These are phyloP conservation scores for Zygoascus biomembranicola DNA, from an alignment of 805 yeast genomes.

Conservation along the genomic window DNA sequence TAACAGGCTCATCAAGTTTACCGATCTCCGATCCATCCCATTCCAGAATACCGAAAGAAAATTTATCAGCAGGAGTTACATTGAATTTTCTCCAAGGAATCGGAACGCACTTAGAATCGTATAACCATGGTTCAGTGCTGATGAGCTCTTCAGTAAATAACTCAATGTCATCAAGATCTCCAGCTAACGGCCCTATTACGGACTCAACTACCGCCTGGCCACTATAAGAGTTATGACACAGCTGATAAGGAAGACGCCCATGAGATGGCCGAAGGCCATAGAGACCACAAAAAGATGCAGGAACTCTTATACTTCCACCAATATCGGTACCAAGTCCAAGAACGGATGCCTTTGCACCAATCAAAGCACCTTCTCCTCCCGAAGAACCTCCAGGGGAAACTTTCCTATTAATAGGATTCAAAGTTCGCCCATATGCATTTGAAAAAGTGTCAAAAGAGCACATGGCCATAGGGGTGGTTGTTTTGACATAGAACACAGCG, in stretches of 20 bases:
- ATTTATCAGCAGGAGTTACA: neutral
- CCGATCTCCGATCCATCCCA: slow-evolving; percentile 34
- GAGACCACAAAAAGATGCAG: slow-evolving; percentile 37
- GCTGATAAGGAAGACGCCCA: slow-evolving; percentile 26
- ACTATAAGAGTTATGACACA: slow-evolving; percentile 22
- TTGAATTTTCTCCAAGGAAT: slow-evolving; percentile 36
- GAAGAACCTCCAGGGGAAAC: slow-evolving; percentile 47
- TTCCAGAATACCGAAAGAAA: slow-evolving; percentile 6
- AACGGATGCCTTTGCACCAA: slow-evolving; percentile 37
- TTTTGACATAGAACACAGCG: slow-evolving; percentile 47
- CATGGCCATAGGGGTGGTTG: slow-evolving; percentile 46
- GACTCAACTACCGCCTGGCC: slow-evolving; percentile 34
- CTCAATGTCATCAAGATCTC: slow-evolving; percentile 33
- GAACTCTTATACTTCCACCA: slow-evolving; percentile 46
- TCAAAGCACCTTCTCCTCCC: slow-evolving; percentile 47
- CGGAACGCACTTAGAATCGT: slow-evolving; percentile 44
- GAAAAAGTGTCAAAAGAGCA: slow-evolving; percentile 42
- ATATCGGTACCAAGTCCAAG: slow-evolving; percentile 50
- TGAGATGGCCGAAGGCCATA: slow-evolving; percentile 43
- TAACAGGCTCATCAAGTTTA: slow-evolving; percentile 45
- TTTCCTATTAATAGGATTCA: slow-evolving; percentile 37
- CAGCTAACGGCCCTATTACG: slow-evolving; percentile 43
- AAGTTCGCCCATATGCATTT: slow-evolving; percentile 38
- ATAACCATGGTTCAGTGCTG: slow-evolving; percentile 36
- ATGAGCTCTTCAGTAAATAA: slow-evolving; percentile 34